Base-by-base conservation (phyloP, 495 filamentous ascomycete genomes). In the Xylaria grammica region DNA sequence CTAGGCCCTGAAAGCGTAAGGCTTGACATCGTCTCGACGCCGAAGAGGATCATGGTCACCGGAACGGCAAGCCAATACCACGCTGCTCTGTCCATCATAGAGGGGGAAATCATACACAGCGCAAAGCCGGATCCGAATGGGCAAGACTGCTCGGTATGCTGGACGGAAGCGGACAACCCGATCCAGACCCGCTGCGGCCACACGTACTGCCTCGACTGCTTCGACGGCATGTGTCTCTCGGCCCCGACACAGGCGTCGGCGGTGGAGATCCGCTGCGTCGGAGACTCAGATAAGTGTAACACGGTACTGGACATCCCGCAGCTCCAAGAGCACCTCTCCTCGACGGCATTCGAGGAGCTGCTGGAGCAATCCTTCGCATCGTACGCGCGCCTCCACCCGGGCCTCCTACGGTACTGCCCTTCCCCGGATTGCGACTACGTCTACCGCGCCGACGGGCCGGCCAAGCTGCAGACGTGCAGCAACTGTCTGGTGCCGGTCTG, bases 121-220 rank as follows among this genome's bases (percentile, higher is more conserved):
- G 17, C 10, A 22, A 27, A n/a, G n/a, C 48, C 24, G 1, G 10
- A n/a, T 6, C 22, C 48, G 17, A 38, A 62, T 2, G 53, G 22
- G 4, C 34, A 65, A 10, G 69, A 74, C 40, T 84, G 82, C 53
- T 60, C 77, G 0, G 66, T 81, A 2, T 85, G 80, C 71, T 81
- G 69, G 70, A 75, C 62, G 11, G 68, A 73, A 32, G 74, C 76
- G 4, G 75, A 78, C 30, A 61, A 80, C 32, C 71, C 79, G 1
- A 42, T 81, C 11, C 63, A 48, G 10, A 79, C 78, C 11, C 17
- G 45, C 7, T 85, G 82, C 63, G 61, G 60, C 3, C 82, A 85
- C 62, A 50, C 61, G 11, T 85, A 84, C 67, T 84, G 82, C 70
- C 63, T 65, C 0, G 74, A 75, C n/a, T 84, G 82, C 56, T 80